phyloP scores from a whole-genome alignment of 1,284 basidiomycete genomes.

The Cutaneotrichosporon cyanovorans region DNA sequence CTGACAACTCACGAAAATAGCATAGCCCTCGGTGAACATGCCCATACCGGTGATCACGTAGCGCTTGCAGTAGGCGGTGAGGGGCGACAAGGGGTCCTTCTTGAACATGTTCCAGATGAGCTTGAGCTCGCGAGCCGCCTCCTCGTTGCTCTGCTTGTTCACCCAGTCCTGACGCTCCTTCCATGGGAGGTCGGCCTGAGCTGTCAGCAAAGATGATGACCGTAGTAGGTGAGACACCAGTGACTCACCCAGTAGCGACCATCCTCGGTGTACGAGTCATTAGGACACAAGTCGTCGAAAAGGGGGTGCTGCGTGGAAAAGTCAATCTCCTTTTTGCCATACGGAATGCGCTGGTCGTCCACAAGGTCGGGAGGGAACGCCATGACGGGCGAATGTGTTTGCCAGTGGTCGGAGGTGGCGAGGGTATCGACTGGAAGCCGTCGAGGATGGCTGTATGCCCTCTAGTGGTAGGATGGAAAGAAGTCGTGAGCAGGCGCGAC shows the following conservation, averaged over 20 bases:
- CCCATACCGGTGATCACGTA: conserved; percentile 52
- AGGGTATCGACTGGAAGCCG: not conserved
- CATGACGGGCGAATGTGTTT: conserved; percentile 4
- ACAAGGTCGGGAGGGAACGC: conserved; percentile 15
- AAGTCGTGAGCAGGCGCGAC: not conserved
- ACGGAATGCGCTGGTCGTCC: conserved; percentile 5
- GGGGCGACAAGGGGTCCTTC: conserved; percentile 47
- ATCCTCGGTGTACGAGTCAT: conserved; percentile 35
- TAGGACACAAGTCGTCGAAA: conserved; percentile 42
- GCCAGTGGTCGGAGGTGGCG: not conserved
- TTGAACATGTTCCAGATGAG: conserved; percentile 50
- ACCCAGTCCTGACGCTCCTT: conserved; percentile 43
- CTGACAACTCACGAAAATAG: conserved; percentile 21
- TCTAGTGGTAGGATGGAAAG: not conserved
- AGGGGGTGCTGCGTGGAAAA: conserved; percentile 34
- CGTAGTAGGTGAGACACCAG: not conserved
- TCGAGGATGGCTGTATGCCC: no score
- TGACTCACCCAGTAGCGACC: conserved; percentile 42
- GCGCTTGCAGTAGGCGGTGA: conserved; percentile 47
- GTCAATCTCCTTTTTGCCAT: conserved; percentile 13
- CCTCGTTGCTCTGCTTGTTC: conserved; percentile 46
- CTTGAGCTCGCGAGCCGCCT: conserved; percentile 47
- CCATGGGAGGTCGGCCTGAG: conserved; percentile 39
- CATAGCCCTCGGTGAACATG: conserved; percentile 50
- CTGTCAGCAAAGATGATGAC: not conserved